Evolutionary conservation across 768 basidiomycete species (phyloP), one percentile per base, ranked within the genome.

Genomic region (Leucocoprinus sp.): DNA sequence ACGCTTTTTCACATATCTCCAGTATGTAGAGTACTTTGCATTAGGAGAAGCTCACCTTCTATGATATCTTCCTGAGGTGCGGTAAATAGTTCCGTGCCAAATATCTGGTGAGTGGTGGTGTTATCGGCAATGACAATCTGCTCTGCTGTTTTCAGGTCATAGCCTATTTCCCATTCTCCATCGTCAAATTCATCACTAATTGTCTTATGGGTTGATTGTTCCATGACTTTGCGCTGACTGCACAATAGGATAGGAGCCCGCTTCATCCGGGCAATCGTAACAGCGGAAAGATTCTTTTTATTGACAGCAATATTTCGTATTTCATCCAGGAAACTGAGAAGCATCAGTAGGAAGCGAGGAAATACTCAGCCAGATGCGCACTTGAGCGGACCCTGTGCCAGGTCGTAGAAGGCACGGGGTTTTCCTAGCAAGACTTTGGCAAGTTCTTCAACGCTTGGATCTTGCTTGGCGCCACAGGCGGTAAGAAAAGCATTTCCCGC

Each of bases 51-150:
- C 51, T 11, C 51, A 88, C 82, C 74, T 78, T 98, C 95, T 8
- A 98, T 69, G 6, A 90, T 70, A 54, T 95, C 91, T 59, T 98
- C 93, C 61, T 95, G 88, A 0, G 89, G 86, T 7, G 85, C 88
- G 2, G 75, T 76, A 57, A 82, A 88, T 12, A 95, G 66, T 2
- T 74, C 72, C 36, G 82, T 80, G 4, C 82, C 80, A 57, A 96
- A 96, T 9, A 83, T 68, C 50, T 88, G 83, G 54, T 83, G 78
- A 4, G 82, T 68, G 40, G 87, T 84, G 8, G 81, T 82, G 57
- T 96, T 91, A 59, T 99, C 93, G 3, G 87, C 85, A 37, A 96
- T 75, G 21, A 89, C 76, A 6, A 92, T 79, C 55, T 87, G 74
- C 36, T 69, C 70, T 0, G 90, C 77, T 50, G 66, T 68, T 51